Conservation (phyloP, 1,284 basidiomycete species). For the Wallemia ichthyophaga region DNA sequence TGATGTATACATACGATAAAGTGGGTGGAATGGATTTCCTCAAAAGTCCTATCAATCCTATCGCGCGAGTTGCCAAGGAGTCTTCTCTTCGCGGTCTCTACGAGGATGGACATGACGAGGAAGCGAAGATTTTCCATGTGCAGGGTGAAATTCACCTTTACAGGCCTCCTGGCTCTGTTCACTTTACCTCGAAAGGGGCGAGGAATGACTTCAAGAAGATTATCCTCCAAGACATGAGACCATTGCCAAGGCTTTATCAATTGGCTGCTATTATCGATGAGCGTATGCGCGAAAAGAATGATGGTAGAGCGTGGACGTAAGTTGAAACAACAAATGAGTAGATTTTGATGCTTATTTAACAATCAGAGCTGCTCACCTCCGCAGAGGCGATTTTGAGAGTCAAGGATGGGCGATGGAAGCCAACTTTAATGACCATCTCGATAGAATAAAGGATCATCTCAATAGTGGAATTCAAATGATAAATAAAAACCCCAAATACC, state of each 20-base stretch:
- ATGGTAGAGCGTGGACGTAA: not conserved
- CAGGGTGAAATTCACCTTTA: conserved; percentile 1
- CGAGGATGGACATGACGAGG: not conserved
- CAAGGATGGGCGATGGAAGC: conserved; percentile 1
- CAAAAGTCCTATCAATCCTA: conserved; percentile 1
- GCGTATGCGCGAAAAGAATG: not conserved
- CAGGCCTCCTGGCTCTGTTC: not conserved
- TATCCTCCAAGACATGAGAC: not conserved
- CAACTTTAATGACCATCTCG: not conserved
- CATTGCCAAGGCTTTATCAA: not conserved
- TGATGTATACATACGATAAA: not conserved
- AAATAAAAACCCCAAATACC: not conserved
- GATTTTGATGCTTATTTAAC: too few relatives aligned
- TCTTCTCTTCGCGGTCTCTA: not conserved
- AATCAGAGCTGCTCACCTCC: not conserved
- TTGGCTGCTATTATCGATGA: not conserved
- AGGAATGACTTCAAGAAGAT: not conserved
- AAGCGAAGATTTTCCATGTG: not conserved
- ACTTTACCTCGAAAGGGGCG: not conserved
- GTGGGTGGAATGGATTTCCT: not conserved
- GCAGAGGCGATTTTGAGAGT: not conserved
- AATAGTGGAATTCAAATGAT: not conserved
- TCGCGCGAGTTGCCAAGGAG: not conserved
- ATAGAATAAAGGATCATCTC: not conserved
- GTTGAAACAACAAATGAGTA: not conserved